Percentiles rank a stretch among this genome's conserved stretches.
phyloP scores from a whole-genome alignment of 805 yeast species.

The Wickerhamomyces mucosus region DNA sequence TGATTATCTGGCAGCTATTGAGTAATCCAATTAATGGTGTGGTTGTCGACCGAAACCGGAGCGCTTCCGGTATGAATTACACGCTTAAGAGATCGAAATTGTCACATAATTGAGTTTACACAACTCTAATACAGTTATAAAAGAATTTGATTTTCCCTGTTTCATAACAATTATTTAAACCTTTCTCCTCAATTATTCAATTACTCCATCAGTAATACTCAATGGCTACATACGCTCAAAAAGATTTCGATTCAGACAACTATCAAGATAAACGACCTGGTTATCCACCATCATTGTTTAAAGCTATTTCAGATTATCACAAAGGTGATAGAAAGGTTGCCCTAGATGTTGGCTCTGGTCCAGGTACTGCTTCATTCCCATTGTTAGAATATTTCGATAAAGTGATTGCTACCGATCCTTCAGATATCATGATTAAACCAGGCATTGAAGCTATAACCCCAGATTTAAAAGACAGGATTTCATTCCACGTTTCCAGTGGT shows the following conservation, averaged over 20 bases:
- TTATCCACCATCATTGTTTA: constrained; percentile 46
- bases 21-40: too few species aligned
- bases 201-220: too few species aligned
- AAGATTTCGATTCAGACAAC: constrained; percentile 36
- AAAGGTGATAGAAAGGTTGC: constrained; percentile 24
- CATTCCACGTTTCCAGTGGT: constrained; percentile 14
- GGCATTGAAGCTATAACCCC: constrained; percentile 22
- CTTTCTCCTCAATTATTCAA: too few species aligned
- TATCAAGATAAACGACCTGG: constrained; percentile 51
- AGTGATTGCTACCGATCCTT: constrained; percentile 51
- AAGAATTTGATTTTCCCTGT: too few species aligned
- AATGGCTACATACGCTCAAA: constrained; percentile 49
- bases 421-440: constrained; percentile 38
- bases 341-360: constrained; percentile 64
- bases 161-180: too few species aligned
- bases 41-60: too few species aligned
- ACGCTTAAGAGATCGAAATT: too few species aligned
- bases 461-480: constrained; percentile 13
- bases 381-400: constrained; percentile 32
- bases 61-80: too few species aligned
- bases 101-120: too few species aligned
- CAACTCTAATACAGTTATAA: too few species aligned
- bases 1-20: too few species aligned
- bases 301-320: constrained; percentile 33
- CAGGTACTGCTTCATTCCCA: constrained; percentile 55